Evolutionary conservation across 306 rosid genomes (phyloP).

Genomic region (Casuarina cunninghamiana): DNA sequence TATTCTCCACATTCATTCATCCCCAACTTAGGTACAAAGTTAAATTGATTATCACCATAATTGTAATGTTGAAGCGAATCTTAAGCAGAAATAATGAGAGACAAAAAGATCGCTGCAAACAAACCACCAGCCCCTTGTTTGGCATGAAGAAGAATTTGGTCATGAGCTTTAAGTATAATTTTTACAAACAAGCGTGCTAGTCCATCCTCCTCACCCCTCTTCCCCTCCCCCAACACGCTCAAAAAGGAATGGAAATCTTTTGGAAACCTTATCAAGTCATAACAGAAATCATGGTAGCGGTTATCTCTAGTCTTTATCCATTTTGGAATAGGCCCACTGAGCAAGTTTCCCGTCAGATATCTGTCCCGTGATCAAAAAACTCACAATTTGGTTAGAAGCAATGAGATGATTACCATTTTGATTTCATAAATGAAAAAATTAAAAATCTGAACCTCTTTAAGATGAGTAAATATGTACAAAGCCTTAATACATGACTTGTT

Average conservation of each 20-base stretch:
- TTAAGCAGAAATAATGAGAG: background rate
- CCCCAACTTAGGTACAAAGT: background rate
- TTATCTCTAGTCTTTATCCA: slow-evolving; percentile 27
- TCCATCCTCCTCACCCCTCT: no score
- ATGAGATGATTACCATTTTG: background rate
- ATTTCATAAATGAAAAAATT: background rate
- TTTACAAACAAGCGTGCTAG: no score
- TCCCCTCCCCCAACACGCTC: background rate
- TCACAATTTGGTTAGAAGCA: background rate
- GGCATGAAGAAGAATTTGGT: background rate
- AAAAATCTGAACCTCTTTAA: background rate
- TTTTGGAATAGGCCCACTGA: slow-evolving; percentile 19
- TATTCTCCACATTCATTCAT: background rate
- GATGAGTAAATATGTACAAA: background rate
- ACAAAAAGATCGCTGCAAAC: background rate
- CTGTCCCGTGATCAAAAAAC: background rate
- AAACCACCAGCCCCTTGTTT: background rate
- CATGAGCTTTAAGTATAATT: background rate
- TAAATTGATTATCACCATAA: background rate
- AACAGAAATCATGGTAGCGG: slow-evolving; percentile 6
- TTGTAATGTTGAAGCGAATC: background rate
- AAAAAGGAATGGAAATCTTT: background rate
- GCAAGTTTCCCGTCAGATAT: slow-evolving; percentile 34
- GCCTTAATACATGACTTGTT: background rate
- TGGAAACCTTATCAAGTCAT: background rate